Evolutionary conservation across 179 eudicot species (phyloP).

Genomic region (Nepenthes alata): DNA sequence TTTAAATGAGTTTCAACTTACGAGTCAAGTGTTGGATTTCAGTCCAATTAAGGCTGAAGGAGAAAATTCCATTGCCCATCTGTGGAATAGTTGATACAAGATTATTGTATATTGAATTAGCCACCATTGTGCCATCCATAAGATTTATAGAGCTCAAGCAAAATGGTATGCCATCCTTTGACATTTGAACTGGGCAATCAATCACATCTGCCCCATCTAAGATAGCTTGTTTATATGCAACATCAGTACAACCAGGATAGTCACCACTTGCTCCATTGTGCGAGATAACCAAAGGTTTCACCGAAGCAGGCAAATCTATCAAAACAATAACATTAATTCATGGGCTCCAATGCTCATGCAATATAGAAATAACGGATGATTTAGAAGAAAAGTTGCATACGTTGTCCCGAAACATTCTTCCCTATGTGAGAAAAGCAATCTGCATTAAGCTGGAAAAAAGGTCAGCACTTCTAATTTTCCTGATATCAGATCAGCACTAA

Average conservation of each 20-base stretch:
- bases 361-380: not conserved
- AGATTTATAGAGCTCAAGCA: constrained; percentile 73
- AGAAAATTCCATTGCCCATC: constrained; percentile 39
- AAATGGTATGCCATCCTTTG: constrained; percentile 63
- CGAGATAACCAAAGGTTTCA: constrained; percentile 53
- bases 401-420: constrained; percentile 31
- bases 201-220: constrained; percentile 79
- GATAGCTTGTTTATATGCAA: constrained; percentile 58
- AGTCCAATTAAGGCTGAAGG: constrained; percentile 64
- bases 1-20: constrained; percentile 21
- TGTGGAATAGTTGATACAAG: constrained; percentile 21
- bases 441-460: constrained; percentile 18
- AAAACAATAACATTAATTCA: constrained; percentile 4
- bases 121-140: constrained; percentile 41
- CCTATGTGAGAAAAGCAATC: constrained; percentile 78
- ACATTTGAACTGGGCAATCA: constrained; percentile 85
- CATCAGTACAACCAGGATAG: constrained; percentile 81
- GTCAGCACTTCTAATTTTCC: constrained; percentile 4
- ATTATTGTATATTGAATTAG: constrained; percentile 30
- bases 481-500: not conserved
- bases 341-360: not conserved
- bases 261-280: constrained; percentile 84
- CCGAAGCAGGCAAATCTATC: constrained; percentile 25
- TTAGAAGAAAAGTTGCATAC: constrained; percentile 18
- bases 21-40: constrained; percentile 61